A percentile compares a stretch with the other conserved stretches of the same genome.
Conservation (phyloP, 352 stramenopile genomes). For the Phytophthora sp. region DNA sequence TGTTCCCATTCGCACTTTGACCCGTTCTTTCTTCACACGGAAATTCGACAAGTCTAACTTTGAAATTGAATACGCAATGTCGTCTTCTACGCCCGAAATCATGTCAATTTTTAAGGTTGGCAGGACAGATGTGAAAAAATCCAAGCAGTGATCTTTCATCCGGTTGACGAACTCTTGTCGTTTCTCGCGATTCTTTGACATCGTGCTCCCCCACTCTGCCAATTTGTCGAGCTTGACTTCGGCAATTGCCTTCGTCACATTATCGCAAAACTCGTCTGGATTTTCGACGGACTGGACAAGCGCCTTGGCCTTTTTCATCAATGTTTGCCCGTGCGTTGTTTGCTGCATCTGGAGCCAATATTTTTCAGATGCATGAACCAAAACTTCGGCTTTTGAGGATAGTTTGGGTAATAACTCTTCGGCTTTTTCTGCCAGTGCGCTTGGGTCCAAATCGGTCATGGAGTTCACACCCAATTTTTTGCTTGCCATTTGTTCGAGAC, state of each 20-base stretch:
- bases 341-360: constrained; percentile 78
- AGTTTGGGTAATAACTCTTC: constrained; percentile 71
- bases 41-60: constrained; percentile 86
- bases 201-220: constrained; percentile 63
- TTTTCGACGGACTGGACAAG: constrained; percentile 80
- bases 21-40: constrained; percentile 83
- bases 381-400: constrained; percentile 50
- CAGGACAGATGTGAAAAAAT: constrained; percentile 88
- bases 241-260: constrained; percentile 71
- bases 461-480: constrained; percentile 65
- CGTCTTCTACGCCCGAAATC: constrained; percentile 79
- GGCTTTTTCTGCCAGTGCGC: constrained; percentile 59
- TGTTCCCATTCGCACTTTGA: constrained; percentile 84
- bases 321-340: constrained; percentile 63
- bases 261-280: constrained; percentile 71
- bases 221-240: constrained; percentile 78
- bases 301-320: constrained; percentile 74
- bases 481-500: constrained; percentile 67
- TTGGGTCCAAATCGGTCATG: constrained; percentile 61
- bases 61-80: constrained; percentile 78
- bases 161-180: constrained; percentile 80
- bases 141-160: constrained; percentile 84
- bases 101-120: constrained; percentile 85
- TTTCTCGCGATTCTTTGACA: constrained; percentile 69
- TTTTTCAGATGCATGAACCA: constrained; percentile 72